Evolutionary conservation across 2,329 filamentous ascomycete species (phyloP).

Genomic region (Paraphaeosphaeria sporulosa): DNA sequence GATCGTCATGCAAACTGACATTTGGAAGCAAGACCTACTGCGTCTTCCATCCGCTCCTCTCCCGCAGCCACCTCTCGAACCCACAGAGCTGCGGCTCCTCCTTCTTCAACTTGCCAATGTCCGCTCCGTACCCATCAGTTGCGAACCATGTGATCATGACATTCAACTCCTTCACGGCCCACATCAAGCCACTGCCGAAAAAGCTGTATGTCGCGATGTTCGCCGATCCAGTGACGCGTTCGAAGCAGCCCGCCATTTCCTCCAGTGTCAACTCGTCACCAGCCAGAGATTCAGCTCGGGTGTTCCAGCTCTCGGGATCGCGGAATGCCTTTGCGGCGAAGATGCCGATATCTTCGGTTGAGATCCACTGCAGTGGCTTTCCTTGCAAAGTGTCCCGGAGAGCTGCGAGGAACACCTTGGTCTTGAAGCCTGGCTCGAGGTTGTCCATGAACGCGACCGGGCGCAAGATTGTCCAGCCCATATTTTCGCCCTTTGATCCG

Average conservation of each 20-base stretch:
- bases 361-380: conserved; percentile 52
- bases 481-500: conserved; percentile 51
- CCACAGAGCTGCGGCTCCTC: conserved; percentile 56
- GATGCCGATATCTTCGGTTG: conserved; percentile 59
- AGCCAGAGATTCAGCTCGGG: conserved; percentile 57
- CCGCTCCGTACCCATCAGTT: conserved; percentile 56
- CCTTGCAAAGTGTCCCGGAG: conserved; percentile 52
- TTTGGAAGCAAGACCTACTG: conserved; percentile 12
- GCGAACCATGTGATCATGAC: conserved; percentile 62
- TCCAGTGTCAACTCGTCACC: conserved; percentile 61
- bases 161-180: conserved; percentile 53
- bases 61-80: conserved; percentile 58
- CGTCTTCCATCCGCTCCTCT: conserved; percentile 54
- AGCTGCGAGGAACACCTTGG: conserved; percentile 58
- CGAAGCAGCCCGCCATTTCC: conserved; percentile 56
- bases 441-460: conserved; percentile 72
- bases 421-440: conserved; percentile 55
- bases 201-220: conserved; percentile 55
- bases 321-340: conserved; percentile 61
- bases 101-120: conserved; percentile 53
- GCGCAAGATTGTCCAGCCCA: conserved; percentile 69
- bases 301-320: conserved; percentile 54
- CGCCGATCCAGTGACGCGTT: conserved; percentile 54
- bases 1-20: neutral
- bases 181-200: conserved; percentile 52